phyloP scores from a whole-genome alignment of 164 flowering plant genomes.

The Vitis amurensis region DNA sequence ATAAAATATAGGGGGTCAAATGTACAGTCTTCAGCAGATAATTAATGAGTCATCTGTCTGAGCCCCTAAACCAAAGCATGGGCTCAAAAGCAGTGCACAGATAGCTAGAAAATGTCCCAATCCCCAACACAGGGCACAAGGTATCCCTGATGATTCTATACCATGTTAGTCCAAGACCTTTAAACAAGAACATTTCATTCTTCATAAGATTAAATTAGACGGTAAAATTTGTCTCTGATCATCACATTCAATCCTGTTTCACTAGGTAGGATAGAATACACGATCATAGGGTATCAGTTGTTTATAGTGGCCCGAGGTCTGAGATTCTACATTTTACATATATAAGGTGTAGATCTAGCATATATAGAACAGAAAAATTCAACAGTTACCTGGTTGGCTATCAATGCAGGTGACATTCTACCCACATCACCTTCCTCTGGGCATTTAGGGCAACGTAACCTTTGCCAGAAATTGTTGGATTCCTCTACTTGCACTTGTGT shows the following conservation, averaged over 20 bases:
- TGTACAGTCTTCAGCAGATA: not conserved
- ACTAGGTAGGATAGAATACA: no score
- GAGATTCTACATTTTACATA: not conserved
- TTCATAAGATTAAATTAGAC: no score
- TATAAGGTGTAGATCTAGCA: not conserved
- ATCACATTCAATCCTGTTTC: no score
- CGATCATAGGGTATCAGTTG: no score
- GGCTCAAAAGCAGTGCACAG: not conserved
- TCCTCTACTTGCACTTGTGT: constrained; percentile 29
- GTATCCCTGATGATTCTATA: not conserved
- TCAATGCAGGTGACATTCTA: constrained; percentile 60
- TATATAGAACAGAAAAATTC: not conserved
- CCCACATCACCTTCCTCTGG: constrained; percentile 65
- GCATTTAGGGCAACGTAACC: constrained; percentile 73
- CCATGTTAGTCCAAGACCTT: no score
- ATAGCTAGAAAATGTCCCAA: not conserved
- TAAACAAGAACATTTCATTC: no score
- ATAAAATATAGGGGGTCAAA: not conserved
- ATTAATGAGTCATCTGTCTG: not conserved
- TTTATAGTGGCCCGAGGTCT: not conserved
- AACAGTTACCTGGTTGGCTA: constrained; percentile 83
- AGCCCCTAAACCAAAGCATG: not conserved
- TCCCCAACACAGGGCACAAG: not conserved
- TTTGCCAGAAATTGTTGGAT: constrained; percentile 58
- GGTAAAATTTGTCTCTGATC: no score